A percentile compares a stretch with the other conserved stretches of the same genome.
phyloP scores from a whole-genome alignment of 1,139 yeast genomes.

The Saccharomyces hybrid region DNA sequence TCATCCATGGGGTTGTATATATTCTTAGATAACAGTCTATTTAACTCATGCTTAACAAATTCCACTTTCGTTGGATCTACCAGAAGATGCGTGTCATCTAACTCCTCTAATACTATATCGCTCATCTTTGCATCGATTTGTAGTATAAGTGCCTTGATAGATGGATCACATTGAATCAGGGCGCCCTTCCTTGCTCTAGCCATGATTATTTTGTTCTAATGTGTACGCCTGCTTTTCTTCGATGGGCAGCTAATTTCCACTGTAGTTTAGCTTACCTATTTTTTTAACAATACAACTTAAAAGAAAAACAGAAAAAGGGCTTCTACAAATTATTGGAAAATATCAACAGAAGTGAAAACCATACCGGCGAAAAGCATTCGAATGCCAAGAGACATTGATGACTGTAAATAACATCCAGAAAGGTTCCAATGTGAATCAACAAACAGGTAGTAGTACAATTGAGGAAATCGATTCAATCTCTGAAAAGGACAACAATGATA shows the following conservation, averaged over 20 bases:
- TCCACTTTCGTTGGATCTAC: constrained; percentile 67
- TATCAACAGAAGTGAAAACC: not conserved
- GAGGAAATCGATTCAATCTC: not conserved
- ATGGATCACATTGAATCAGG: constrained; percentile 64
- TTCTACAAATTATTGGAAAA: not conserved
- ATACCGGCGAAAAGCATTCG: not conserved
- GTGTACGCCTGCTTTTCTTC: no score
- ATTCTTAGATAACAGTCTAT: constrained; percentile 67
- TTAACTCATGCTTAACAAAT: constrained; percentile 69
- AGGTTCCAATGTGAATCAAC: not conserved
- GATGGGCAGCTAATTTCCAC: no score
- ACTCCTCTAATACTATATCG: constrained; percentile 73
- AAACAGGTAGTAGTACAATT: not conserved
- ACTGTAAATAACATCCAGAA: not conserved
- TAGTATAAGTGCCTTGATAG: constrained; percentile 77
- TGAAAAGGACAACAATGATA: not conserved
- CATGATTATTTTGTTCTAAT: constrained; percentile 10
- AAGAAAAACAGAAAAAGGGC: not conserved
- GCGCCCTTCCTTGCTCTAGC: constrained; percentile 35
- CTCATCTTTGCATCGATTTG: constrained; percentile 61
- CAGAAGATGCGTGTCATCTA: constrained; percentile 84
- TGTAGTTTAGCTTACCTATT: not conserved
- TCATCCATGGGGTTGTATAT: constrained; percentile 81
- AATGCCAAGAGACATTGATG: not conserved
- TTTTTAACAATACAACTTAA: not conserved